phyloP scores from a whole-genome alignment of 2,329 filamentous ascomycete genomes.

The Fusarium sp. region DNA sequence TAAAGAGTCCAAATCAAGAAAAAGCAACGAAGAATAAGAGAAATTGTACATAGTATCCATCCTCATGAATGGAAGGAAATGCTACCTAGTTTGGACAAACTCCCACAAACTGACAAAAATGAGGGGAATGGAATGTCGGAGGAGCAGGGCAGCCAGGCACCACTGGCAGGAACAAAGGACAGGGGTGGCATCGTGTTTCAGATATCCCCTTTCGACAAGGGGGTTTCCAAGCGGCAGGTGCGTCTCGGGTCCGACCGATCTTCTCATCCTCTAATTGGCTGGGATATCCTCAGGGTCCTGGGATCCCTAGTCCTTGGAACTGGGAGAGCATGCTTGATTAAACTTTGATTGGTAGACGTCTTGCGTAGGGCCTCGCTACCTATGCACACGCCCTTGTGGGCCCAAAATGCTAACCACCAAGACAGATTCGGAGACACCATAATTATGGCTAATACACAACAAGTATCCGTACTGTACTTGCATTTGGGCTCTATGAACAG shows the following conservation, averaged over 20 bases:
- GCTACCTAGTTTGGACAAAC: slow-evolving; percentile 17
- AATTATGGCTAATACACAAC: not conserved
- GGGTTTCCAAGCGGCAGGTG: slow-evolving; percentile 38
- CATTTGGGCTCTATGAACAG: not conserved
- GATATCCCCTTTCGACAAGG: slow-evolving; percentile 36
- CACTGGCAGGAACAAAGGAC: slow-evolving; percentile 8
- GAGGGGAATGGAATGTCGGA: slow-evolving; percentile 28
- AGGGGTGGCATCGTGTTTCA: slow-evolving; percentile 31
- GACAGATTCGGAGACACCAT: slow-evolving; percentile 2
- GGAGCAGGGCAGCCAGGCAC: no score
- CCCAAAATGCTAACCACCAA: slow-evolving; percentile 7
- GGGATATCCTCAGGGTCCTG: slow-evolving; percentile 7
- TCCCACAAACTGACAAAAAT: slow-evolving; percentile 20
- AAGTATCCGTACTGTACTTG: not conserved
- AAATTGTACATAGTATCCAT: not conserved
- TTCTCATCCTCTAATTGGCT: slow-evolving; percentile 24
- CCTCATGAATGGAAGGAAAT: slow-evolving; percentile 6
- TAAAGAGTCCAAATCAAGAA: slow-evolving; percentile 7
- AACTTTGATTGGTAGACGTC: slow-evolving; percentile 28
- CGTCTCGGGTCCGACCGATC: slow-evolving; percentile 27
- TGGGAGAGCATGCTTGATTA: slow-evolving; percentile 16
- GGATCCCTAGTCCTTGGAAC: slow-evolving; percentile 37
- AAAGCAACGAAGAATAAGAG: slow-evolving; percentile 11
- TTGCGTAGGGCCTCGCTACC: not conserved
- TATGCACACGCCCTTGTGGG: slow-evolving; percentile 1